These are phyloP conservation scores for Polytrichum formosum DNA, from an alignment of 225 moss, liverwort and hornwort genomes.

Conservation along the genomic window DNA sequence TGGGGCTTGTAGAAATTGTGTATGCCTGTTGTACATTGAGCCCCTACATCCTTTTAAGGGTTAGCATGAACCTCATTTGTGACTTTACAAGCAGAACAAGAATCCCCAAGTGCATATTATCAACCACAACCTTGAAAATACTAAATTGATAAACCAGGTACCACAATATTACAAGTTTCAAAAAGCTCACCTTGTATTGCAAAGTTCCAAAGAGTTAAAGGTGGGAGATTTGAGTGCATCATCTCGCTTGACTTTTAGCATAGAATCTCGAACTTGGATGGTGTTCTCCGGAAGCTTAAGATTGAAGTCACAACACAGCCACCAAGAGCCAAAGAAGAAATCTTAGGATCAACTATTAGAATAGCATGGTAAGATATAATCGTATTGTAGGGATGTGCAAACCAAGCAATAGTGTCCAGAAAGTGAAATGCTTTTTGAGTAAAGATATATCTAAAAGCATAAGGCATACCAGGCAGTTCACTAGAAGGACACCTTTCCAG, in stretches of 20 bases:
- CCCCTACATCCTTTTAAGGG: too few species aligned
- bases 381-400: too few species aligned
- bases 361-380: too few species aligned
- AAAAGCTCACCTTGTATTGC: conserved; percentile 35
- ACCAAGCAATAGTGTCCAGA: too few species aligned
- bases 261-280: conserved; percentile 40
- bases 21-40: too few species aligned
- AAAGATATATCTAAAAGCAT: neutral
- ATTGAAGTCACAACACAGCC: neutral
- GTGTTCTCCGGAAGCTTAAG: conserved; percentile 32
- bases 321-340: neutral
- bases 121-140: too few species aligned
- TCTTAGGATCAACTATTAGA: too few species aligned
- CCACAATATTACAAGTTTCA: neutral
- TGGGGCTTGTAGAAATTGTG: too few species aligned
- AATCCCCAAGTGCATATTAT: too few species aligned
- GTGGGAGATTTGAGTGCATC: neutral
- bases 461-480: conserved; percentile 29
- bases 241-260: conserved; percentile 43
- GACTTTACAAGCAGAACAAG: too few species aligned
- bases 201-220: conserved; percentile 40
- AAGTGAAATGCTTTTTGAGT: too few species aligned
- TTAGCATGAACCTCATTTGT: too few species aligned
- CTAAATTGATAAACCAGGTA: neutral
- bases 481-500: conserved; percentile 45